Percentiles rank a stretch among this genome's conserved stretches.
Conservation (phyloP, 768 basidiomycete species). For the Tephrocybe sp. region DNA sequence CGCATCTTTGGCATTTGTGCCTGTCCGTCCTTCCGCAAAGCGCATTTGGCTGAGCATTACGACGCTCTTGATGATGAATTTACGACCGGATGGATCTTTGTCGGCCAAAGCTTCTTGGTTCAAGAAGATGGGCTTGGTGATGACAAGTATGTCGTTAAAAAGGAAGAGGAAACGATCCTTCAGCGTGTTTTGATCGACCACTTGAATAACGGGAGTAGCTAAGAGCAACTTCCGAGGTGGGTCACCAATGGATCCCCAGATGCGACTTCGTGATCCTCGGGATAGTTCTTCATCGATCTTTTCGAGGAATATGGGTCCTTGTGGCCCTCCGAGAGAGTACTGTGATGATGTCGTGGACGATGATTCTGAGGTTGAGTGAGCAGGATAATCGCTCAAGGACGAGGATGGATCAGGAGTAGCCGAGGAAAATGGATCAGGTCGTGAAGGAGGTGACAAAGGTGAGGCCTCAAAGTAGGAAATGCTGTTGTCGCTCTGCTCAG, state of each 20-base stretch:
- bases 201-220: slow-evolving; percentile 87
- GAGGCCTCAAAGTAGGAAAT: slow-evolving; percentile 30
- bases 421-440: slow-evolving; percentile 58
- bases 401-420: slow-evolving; percentile 80
- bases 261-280: slow-evolving; percentile 55
- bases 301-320: slow-evolving; percentile 60
- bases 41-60: slow-evolving; percentile 73
- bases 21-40: slow-evolving; percentile 69
- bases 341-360: slow-evolving; percentile 72
- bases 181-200: slow-evolving; percentile 90
- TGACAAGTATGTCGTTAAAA: slow-evolving; percentile 93
- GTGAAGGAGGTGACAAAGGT: slow-evolving; percentile 41
- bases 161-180: slow-evolving; percentile 96
- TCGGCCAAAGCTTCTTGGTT: slow-evolving; percentile 67
- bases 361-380: slow-evolving; percentile 69
- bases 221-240: slow-evolving; percentile 86
- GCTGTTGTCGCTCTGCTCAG: slow-evolving; percentile 19
- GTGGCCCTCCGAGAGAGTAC: slow-evolving; percentile 50
- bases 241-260: slow-evolving; percentile 72
- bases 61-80: slow-evolving; percentile 88
- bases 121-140: slow-evolving; percentile 84
- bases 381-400: slow-evolving; percentile 70
- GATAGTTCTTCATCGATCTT: slow-evolving; percentile 71
- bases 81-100: slow-evolving; percentile 67
- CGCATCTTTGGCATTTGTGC: slow-evolving; percentile 41